Evolutionary conservation across 2,329 filamentous ascomycete genomes (phyloP).

Genomic region (Pleomassaria siparia): DNA sequence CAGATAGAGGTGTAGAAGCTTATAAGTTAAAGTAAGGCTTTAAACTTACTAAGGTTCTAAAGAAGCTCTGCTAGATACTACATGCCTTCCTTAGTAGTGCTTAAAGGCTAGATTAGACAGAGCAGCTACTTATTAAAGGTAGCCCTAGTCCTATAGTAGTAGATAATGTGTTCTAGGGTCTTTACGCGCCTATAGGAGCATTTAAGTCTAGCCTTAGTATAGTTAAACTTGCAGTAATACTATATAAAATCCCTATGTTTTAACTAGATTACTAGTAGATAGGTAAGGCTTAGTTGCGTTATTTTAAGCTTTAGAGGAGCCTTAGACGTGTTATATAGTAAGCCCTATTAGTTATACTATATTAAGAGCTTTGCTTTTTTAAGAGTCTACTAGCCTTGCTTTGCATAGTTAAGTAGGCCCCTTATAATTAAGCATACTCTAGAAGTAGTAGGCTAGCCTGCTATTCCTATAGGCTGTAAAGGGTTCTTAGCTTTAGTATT

Average conservation of each 20-base stretch:
- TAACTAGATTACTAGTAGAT: not conserved
- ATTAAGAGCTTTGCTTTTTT: not conserved
- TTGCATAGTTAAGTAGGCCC: not conserved
- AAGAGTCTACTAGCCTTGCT: not conserved
- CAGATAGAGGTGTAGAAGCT: not conserved
- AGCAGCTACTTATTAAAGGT: not conserved
- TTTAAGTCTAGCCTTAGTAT: not conserved
- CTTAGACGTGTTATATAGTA: not conserved
- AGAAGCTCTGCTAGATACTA: not conserved
- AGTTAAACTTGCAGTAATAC: not conserved
- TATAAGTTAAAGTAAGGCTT: not conserved
- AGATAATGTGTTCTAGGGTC: not conserved
- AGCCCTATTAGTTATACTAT: not conserved
- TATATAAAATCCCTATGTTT: not conserved
- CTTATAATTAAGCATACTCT: not conserved
- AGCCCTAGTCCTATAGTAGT: not conserved
- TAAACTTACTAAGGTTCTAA: not conserved
- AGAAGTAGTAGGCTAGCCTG: not conserved
- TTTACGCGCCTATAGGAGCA: not conserved
- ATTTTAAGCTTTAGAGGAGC: not conserved
- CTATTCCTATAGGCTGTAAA: not conserved
- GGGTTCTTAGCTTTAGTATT: not conserved
- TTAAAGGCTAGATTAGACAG: not conserved
- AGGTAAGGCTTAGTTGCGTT: not conserved
- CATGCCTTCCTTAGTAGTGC: not conserved